These are phyloP conservation scores for Myriosclerotinia duriaeana DNA, from an alignment of 2,329 filamentous ascomycete species.

Conservation along the genomic window DNA sequence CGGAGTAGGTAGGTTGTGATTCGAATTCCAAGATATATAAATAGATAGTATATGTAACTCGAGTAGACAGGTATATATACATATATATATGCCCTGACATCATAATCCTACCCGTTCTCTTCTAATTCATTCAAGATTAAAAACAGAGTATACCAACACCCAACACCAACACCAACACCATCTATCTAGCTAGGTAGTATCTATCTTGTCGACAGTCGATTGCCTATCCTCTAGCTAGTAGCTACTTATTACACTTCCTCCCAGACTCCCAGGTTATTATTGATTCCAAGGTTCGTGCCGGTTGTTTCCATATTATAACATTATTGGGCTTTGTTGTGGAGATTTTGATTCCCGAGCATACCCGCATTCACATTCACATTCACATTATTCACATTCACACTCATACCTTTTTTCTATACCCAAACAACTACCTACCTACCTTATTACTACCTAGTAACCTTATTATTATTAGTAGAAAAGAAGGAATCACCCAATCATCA, in stretches of 20 bases:
- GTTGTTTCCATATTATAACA: too few species aligned
- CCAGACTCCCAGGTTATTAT: too few species aligned
- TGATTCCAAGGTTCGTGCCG: too few species aligned
- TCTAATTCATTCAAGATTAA: background rate
- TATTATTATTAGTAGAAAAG: background rate
- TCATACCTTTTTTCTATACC: background rate
- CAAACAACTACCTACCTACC: too few species aligned
- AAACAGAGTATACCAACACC: background rate
- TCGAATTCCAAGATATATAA: background rate
- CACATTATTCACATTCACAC: background rate
- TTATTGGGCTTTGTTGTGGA: constrained; percentile 15
- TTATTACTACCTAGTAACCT: background rate
- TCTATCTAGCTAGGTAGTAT: background rate
- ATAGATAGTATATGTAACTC: background rate
- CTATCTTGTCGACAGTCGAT: too few species aligned
- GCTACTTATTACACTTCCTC: too few species aligned
- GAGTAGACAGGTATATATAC: too few species aligned
- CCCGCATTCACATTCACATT: background rate
- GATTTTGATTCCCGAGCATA: constrained; percentile 3
- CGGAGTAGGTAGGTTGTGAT: too few species aligned
- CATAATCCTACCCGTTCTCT: background rate
- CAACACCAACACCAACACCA: too few species aligned
- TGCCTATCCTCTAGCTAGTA: too few species aligned
- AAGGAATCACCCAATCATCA: too few species aligned
- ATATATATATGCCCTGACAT: background rate